These are phyloP conservation scores for Colletotrichum cordylinicola DNA, from an alignment of 2,329 filamentous ascomycete genomes.

Conservation along the genomic window DNA sequence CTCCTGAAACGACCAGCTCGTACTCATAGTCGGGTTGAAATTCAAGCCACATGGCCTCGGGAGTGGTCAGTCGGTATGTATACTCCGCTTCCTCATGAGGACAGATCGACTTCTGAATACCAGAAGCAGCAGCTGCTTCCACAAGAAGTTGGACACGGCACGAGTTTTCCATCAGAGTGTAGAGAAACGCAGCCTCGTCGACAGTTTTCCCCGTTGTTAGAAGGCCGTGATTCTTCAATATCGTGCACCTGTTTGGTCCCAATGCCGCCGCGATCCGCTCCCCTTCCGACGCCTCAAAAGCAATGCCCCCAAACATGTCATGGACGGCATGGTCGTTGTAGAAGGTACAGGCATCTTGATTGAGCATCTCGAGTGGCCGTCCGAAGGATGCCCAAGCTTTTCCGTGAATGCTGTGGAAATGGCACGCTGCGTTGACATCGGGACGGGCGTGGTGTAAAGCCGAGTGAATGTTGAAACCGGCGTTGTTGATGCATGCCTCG, in stretches of 20 bases:
- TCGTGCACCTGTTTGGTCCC: neutral
- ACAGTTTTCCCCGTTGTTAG: neutral
- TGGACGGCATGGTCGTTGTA: neutral
- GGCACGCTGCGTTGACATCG: neutral
- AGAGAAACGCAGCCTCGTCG: neutral
- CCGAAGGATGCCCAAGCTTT: neutral
- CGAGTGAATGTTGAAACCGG: neutral
- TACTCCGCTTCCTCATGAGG: neutral
- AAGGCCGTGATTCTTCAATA: neutral
- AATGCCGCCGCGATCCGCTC: neutral
- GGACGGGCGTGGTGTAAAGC: neutral
- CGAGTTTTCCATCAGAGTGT: neutral
- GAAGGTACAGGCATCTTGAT: neutral
- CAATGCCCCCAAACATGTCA: neutral
- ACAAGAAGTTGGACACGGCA: neutral
- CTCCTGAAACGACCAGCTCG: neutral
- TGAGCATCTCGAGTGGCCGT: neutral
- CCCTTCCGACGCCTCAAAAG: neutral
- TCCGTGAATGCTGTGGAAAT: neutral
- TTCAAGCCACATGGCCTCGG: neutral
- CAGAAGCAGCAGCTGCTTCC: neutral
- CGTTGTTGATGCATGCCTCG: neutral
- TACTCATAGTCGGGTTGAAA: neutral
- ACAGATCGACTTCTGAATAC: neutral
- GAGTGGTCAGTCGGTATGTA: neutral